Evolutionary conservation across 2,329 filamentous ascomycete species (phyloP).

Genomic region (Aspergillus amoenus): DNA sequence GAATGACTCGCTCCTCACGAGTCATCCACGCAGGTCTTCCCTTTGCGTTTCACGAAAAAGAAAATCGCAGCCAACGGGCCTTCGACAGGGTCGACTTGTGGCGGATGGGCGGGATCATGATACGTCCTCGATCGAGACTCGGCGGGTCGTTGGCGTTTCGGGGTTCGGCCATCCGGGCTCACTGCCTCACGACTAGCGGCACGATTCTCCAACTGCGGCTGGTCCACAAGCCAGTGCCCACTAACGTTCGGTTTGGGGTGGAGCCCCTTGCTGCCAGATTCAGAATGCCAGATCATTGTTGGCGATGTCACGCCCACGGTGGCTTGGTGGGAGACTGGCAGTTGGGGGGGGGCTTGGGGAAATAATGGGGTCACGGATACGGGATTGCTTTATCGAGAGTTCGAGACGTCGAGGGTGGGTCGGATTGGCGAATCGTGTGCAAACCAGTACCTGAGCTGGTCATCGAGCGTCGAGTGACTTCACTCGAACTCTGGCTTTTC

Average conservation of each 20-base stretch:
- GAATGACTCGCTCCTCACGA: background rate
- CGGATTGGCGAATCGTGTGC: background rate
- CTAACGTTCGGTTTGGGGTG: background rate
- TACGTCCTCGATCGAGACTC: background rate
- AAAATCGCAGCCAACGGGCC: background rate
- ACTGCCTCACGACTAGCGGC: background rate
- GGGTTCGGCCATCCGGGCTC: conserved; percentile 8
- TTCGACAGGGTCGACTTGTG: background rate
- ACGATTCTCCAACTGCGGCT: background rate
- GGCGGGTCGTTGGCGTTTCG: conserved; percentile 9
- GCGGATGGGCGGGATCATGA: conserved; percentile 1
- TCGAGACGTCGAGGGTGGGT: background rate
- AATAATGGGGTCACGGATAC: background rate
- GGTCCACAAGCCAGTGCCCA: background rate
- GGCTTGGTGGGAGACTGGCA: background rate
- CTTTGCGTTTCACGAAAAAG: background rate
- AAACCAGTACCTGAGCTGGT: background rate
- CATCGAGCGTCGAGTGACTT: background rate
- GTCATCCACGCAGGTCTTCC: background rate
- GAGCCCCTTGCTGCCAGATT: conserved; percentile 1
- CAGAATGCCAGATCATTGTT: background rate
- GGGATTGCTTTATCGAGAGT: background rate
- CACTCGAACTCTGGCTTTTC: background rate
- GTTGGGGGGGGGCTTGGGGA: background rate
- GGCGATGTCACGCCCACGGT: background rate